Evolutionary conservation across 1,284 basidiomycete species (phyloP).

Genomic region (Coniferiporia weirii): DNA sequence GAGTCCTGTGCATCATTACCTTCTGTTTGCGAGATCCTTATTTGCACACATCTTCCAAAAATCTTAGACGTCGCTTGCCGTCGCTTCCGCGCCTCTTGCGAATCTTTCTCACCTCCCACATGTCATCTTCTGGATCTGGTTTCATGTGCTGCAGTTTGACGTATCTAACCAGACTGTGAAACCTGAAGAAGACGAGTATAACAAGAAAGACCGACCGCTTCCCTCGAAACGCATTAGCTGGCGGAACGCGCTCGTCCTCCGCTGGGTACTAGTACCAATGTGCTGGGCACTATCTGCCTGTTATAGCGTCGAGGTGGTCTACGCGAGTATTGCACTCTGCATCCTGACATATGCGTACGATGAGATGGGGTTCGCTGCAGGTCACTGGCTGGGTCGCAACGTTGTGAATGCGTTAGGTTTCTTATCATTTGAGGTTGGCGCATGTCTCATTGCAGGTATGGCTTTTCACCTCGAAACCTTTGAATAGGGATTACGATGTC

Average conservation of each 20-base stretch:
- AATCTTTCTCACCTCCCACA: constrained; percentile 24
- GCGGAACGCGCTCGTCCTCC: constrained; percentile 28
- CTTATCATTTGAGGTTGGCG: constrained; percentile 33
- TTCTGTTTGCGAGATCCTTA: too few species aligned
- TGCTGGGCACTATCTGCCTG: constrained; percentile 26
- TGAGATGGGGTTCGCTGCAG: constrained; percentile 21
- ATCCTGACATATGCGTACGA: constrained; percentile 27
- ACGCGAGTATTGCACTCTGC: constrained; percentile 23
- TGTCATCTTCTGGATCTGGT: constrained; percentile 37
- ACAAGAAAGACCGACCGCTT: constrained; percentile 42
- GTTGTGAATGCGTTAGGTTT: constrained; percentile 34
- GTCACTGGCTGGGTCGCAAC: constrained; percentile 34
- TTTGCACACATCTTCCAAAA: neutral
- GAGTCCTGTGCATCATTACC: constrained; percentile 16
- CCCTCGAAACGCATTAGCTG: constrained; percentile 36
- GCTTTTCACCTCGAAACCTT: neutral
- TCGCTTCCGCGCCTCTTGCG: constrained; percentile 29
- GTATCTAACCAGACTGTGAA: constrained; percentile 40
- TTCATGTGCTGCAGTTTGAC: constrained; percentile 37
- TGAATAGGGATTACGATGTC: neutral
- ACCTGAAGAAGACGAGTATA: constrained; percentile 36
- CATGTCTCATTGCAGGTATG: constrained; percentile 30
- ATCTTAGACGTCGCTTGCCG: constrained; percentile 32
- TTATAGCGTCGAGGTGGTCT: constrained; percentile 23
- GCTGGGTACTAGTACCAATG: constrained; percentile 30